phyloP scores from a whole-genome alignment of 2,329 filamentous ascomycete species.

The Cordyceps farinosa region DNA sequence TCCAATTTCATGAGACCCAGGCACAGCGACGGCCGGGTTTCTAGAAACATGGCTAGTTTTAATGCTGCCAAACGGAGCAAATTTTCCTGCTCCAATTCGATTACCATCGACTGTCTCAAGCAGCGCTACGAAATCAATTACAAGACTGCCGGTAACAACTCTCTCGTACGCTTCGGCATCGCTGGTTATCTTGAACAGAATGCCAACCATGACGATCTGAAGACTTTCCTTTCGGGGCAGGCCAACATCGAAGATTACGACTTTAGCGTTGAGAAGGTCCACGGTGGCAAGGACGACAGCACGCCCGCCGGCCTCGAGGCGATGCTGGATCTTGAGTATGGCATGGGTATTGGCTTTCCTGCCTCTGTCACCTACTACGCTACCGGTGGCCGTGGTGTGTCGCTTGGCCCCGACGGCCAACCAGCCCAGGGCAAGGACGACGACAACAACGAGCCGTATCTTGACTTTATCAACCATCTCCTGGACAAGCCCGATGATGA shows the following conservation, averaged over 20 bases:
- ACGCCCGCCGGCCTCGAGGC: constrained; percentile 36
- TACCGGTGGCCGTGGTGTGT: constrained; percentile 35
- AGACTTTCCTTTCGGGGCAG: constrained; percentile 30
- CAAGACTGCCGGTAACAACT: constrained; percentile 19
- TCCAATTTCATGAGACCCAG: constrained; percentile 34
- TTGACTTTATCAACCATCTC: constrained; percentile 43
- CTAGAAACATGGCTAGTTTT: not conserved
- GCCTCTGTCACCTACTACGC: constrained; percentile 34
- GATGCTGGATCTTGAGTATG: constrained; percentile 39
- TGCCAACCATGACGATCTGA: constrained; percentile 34
- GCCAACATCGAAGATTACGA: constrained; percentile 23
- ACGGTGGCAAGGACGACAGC: constrained; percentile 35
- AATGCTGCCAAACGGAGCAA: not conserved
- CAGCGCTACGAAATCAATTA: constrained; percentile 38
- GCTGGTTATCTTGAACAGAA: constrained; percentile 41
- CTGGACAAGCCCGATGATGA: constrained; percentile 32
- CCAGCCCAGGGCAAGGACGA: not conserved
- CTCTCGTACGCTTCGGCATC: constrained; percentile 33
- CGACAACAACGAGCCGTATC: constrained; percentile 45
- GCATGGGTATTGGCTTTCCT: constrained; percentile 35
- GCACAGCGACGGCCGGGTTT: constrained; percentile 8
- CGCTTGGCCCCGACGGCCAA: constrained; percentile 26
- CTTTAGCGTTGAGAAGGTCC: constrained; percentile 29
- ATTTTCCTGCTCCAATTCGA: constrained; percentile 25
- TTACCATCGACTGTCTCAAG: constrained; percentile 33